Conservation (phyloP, 2,329 filamentous ascomycete genomes). For the Exutisphaerella laricina region DNA sequence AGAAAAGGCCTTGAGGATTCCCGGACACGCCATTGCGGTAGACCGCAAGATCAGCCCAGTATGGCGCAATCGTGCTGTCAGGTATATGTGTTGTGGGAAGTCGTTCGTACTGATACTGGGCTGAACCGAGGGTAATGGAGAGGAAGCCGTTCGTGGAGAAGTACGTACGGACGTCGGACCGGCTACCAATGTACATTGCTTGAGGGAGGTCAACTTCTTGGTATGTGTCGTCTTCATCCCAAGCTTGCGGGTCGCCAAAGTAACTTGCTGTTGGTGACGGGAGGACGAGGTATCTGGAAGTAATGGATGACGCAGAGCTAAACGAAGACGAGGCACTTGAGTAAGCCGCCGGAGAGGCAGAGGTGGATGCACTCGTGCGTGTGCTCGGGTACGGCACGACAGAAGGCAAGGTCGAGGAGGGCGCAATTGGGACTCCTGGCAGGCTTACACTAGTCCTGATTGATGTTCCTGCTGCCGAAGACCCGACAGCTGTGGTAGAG, state of each 20-base stretch:
- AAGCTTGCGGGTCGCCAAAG: constrained; percentile 28
- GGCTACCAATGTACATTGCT: constrained; percentile 24
- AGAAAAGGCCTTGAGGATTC: constrained; percentile 31
- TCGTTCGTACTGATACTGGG: constrained; percentile 21
- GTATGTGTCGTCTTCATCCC: constrained; percentile 32
- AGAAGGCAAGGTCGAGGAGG: background rate
- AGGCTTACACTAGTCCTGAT: background rate
- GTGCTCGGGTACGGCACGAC: background rate
- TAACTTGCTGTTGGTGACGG: constrained; percentile 28
- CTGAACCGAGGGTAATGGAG: constrained; percentile 25
- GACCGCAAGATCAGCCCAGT: constrained; percentile 33
- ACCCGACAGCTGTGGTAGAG: no score
- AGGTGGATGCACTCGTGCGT: constrained; percentile 3
- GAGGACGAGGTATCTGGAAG: constrained; percentile 24
- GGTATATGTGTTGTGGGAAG: constrained; percentile 27
- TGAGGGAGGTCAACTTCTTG: constrained; percentile 31
- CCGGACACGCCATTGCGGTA: constrained; percentile 12
- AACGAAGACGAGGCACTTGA: constrained; percentile 4
- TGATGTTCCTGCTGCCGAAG: background rate
- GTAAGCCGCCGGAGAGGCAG: background rate
- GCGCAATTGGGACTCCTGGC: background rate
- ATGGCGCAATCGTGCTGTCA: constrained; percentile 26
- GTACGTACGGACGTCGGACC: constrained; percentile 19
- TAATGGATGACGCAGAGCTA: constrained; percentile 11
- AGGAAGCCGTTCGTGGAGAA: constrained; percentile 31